phyloP scores from a whole-genome alignment of 371 early-diverging fungal genomes.

The Blakeslea trispora region DNA sequence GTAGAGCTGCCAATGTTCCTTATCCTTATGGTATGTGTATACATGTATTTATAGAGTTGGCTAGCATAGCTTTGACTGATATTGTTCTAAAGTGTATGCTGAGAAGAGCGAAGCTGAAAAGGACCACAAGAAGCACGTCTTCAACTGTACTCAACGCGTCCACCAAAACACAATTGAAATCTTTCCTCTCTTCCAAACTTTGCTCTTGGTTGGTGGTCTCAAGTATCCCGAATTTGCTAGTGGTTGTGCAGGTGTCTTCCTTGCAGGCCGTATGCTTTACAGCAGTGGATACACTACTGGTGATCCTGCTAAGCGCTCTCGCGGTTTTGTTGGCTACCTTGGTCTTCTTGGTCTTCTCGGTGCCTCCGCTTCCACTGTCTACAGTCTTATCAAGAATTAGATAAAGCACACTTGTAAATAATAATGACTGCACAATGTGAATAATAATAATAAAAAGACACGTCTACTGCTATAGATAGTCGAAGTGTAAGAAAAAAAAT shows the following conservation, averaged over 20 bases:
- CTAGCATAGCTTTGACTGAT: neutral
- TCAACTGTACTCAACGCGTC: slow-evolving; percentile 73
- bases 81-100: slow-evolving; percentile 50
- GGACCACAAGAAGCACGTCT: slow-evolving; percentile 58
- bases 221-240: slow-evolving; percentile 56
- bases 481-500: neutral
- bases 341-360: slow-evolving; percentile 50
- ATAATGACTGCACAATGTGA: neutral
- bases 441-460: no score
- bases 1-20: slow-evolving; percentile 62
- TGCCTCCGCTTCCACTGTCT: slow-evolving; percentile 28
- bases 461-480: no score
- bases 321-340: slow-evolving; percentile 46
- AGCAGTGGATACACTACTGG: slow-evolving; percentile 58
- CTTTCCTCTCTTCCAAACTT: slow-evolving; percentile 35
- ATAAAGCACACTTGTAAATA: neutral
- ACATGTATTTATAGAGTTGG: neutral
- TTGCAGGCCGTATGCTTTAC: slow-evolving; percentile 53
- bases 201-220: slow-evolving; percentile 52
- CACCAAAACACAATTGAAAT: slow-evolving; percentile 58
- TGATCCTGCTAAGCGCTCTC: slow-evolving; percentile 48
- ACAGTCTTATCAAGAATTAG: slow-evolving; percentile 24
- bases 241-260: slow-evolving; percentile 49
- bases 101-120: slow-evolving; percentile 59
- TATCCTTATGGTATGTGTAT: slow-evolving; percentile 61